Conservation (phyloP, 352 stramenopile species). For the Pythium aphanidermatum region DNA sequence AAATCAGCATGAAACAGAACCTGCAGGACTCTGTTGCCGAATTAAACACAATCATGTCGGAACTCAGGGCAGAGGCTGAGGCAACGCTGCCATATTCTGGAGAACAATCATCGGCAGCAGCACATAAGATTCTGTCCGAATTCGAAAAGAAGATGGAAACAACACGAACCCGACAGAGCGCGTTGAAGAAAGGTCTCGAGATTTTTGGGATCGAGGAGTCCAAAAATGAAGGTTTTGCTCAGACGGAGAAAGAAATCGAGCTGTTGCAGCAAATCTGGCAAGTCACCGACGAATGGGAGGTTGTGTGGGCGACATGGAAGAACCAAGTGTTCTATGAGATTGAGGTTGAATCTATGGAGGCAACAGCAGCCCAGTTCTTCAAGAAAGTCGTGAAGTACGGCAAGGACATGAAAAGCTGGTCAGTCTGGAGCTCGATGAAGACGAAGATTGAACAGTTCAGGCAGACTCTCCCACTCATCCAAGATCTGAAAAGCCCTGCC, state of each 20-base stretch:
- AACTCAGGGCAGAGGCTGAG: constrained; percentile 69
- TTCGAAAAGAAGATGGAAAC: constrained; percentile 88
- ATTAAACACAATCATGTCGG: constrained; percentile 81
- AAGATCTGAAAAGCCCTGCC: constrained; percentile 89
- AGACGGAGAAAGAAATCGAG: constrained; percentile 88
- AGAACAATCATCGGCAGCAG: constrained; percentile 44
- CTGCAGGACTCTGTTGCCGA: constrained; percentile 88
- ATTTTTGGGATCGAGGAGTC: constrained; percentile 90
- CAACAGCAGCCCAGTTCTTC: constrained; percentile 82
- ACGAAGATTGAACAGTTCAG: constrained; percentile 93
- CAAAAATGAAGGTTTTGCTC: constrained; percentile 78
- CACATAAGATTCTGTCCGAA: constrained; percentile 63
- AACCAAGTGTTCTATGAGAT: constrained; percentile 90
- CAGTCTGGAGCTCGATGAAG: constrained; percentile 88
- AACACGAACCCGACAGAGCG: constrained; percentile 55
- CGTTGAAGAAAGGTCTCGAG: constrained; percentile 87
- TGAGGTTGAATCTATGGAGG: constrained; percentile 90
- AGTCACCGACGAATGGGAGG: constrained; percentile 85
- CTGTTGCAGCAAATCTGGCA: constrained; percentile 89
- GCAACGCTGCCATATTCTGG: constrained; percentile 68
- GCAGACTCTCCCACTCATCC: constrained; percentile 90
- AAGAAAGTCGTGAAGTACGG: constrained; percentile 92
- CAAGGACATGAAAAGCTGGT: constrained; percentile 92
- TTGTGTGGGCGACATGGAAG: constrained; percentile 90
- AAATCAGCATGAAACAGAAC: constrained; percentile 94